A percentile compares a stretch with the other conserved stretches of the same genome.
phyloP scores from a whole-genome alignment of 257 asterid species.

The Jacaranda mimosifolia region DNA sequence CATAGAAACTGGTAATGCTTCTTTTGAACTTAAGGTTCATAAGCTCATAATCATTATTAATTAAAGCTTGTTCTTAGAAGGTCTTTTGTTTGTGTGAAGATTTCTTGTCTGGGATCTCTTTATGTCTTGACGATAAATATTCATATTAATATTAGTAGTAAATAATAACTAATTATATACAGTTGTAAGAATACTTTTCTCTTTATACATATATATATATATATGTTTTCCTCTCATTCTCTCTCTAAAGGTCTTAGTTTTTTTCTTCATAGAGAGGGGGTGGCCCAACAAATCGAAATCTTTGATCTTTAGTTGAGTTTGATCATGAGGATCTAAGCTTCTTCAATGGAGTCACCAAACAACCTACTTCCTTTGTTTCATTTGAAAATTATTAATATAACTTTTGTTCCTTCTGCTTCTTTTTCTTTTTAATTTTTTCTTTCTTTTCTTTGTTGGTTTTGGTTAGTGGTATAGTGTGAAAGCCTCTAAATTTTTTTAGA shows the following conservation, averaged over 20 bases:
- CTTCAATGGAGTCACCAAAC: conserved; percentile 71
- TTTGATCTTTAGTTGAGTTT: conserved; percentile 58
- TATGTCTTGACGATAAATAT: conserved; percentile 45
- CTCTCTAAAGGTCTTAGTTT: conserved; percentile 55
- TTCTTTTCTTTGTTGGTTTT: too few species aligned
- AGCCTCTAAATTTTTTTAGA: conserved; percentile 41
- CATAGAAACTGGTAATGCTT: too few species aligned
- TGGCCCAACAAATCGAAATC: conserved; percentile 95
- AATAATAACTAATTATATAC: conserved; percentile 33
- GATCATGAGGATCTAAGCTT: conserved; percentile 92
- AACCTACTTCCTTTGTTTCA: too few species aligned
- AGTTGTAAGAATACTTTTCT: conserved; percentile 36
- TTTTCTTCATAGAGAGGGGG: conserved; percentile 35
- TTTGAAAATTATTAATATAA: conserved; percentile 46
- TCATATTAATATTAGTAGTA: conserved; percentile 30
- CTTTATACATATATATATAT: not conserved
- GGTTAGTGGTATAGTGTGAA: conserved; percentile 39
- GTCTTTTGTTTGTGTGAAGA: conserved; percentile 83
- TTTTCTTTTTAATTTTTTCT: conserved; percentile 7
- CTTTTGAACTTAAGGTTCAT: too few species aligned
- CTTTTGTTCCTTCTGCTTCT: conserved; percentile 22
- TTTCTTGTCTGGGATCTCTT: conserved; percentile 97
- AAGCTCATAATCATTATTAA: conserved; percentile 10
- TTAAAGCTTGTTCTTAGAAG: conserved; percentile 55
- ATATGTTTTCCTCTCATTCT: conserved; percentile 40